A percentile compares a stretch with the other conserved stretches of the same genome.
phyloP scores from a whole-genome alignment of 2,329 filamentous ascomycete genomes.

The Elsinoe batatas region DNA sequence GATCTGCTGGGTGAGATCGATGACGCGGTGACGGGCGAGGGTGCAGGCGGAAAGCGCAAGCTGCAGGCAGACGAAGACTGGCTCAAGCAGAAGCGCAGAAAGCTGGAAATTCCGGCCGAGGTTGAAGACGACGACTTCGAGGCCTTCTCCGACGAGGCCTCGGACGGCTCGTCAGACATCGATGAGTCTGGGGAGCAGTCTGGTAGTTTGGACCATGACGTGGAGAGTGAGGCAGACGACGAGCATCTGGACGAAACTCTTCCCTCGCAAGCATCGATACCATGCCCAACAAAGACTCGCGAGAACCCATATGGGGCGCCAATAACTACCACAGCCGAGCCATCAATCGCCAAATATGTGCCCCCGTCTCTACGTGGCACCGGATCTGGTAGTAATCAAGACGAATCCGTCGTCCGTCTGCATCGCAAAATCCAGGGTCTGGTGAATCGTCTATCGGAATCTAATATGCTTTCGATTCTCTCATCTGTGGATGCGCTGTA shows the following conservation, averaged over 20 bases:
- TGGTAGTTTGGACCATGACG: conserved; percentile 23
- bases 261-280: conserved; percentile 22
- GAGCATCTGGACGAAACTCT: conserved; percentile 29
- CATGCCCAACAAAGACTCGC: conserved; percentile 36
- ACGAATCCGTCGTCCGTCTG: conserved; percentile 58
- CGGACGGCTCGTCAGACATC: conserved; percentile 14
- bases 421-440: conserved; percentile 76
- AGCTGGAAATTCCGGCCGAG: conserved; percentile 31
- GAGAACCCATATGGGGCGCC: conserved; percentile 91
- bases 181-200: conserved; percentile 20
- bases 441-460: conserved; percentile 85
- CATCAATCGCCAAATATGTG: conserved; percentile 62
- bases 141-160: conserved; percentile 17
- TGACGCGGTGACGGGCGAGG: conserved; percentile 36
- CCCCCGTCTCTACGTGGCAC: conserved; percentile 71
- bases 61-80: conserved; percentile 50
- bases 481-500: conserved; percentile 77
- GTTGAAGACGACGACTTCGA: conserved; percentile 19
- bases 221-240: conserved; percentile 27
- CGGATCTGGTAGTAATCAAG: conserved; percentile 44
- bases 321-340: conserved; percentile 25
- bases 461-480: conserved; percentile 77
- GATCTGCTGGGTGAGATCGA: conserved; percentile 61
- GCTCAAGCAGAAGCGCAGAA: conserved; percentile 48
- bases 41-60: conserved; percentile 41